Evolutionary conservation across 768 basidiomycete genomes (phyloP).

Genomic region (Pulveroboletus sp.): DNA sequence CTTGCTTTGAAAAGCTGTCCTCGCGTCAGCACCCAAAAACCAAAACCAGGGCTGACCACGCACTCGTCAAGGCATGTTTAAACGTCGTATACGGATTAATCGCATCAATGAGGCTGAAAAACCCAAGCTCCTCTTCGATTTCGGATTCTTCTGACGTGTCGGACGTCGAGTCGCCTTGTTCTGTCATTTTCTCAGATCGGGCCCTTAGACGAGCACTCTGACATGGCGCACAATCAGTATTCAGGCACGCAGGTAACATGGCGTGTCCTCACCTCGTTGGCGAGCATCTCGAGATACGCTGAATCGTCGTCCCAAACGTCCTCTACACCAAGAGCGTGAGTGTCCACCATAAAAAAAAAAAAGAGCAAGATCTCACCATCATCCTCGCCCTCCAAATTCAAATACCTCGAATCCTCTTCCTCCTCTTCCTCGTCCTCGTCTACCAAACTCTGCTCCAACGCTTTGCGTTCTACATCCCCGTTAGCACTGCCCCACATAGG

Average conservation of each 20-base stretch:
- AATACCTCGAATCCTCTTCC: slow-evolving; percentile 46
- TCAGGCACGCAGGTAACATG: not conserved
- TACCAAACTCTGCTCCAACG: slow-evolving; percentile 49
- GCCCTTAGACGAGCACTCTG: slow-evolving; percentile 75
- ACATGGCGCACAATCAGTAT: not conserved
- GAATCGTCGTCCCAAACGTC: slow-evolving; percentile 93
- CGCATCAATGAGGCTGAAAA: slow-evolving; percentile 78
- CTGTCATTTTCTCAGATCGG: slow-evolving; percentile 44
- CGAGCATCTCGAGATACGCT: slow-evolving; percentile 83
- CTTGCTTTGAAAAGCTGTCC: slow-evolving; percentile 72
- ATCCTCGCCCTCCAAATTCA: slow-evolving; percentile 63
- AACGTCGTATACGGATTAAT: slow-evolving; percentile 78
- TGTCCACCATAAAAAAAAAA: not conserved
- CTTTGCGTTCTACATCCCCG: slow-evolving; percentile 48
- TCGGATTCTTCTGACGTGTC: slow-evolving; percentile 52
- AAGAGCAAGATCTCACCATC: slow-evolving; percentile 44
- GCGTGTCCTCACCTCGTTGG: slow-evolving; percentile 59
- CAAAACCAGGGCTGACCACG: not conserved
- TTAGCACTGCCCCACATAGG: not conserved
- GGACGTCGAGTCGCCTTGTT: slow-evolving; percentile 29
- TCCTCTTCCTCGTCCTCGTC: slow-evolving; percentile 47
- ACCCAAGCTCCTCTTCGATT: slow-evolving; percentile 82
- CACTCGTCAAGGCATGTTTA: slow-evolving; percentile 75
- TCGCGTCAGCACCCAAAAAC: not conserved
- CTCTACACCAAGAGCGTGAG: slow-evolving; percentile 39